A percentile compares a stretch with the other conserved stretches of the same genome.
Conservation (phyloP, 2,329 filamentous ascomycete genomes). For the Fusarium setosum region DNA sequence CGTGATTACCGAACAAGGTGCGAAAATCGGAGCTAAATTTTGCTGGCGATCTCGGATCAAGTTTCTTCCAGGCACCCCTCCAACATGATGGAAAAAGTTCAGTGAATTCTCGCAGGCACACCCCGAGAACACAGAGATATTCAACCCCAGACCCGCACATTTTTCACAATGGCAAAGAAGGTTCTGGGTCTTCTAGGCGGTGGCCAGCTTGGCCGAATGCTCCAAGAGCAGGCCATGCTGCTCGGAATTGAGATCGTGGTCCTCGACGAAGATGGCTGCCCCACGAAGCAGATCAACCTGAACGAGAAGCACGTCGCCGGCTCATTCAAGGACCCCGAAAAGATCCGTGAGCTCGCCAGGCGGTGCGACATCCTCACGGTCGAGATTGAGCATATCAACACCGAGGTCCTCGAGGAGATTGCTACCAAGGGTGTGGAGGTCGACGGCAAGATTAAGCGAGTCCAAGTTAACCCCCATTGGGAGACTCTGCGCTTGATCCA, state of each 20-base stretch:
- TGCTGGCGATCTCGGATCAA: background rate
- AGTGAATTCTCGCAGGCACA: background rate
- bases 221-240: slow-evolving; percentile 82
- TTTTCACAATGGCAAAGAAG: background rate
- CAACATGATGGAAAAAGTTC: background rate
- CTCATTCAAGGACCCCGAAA: slow-evolving; percentile 85
- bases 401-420: slow-evolving; percentile 88
- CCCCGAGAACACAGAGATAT: background rate
- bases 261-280: slow-evolving; percentile 80
- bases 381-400: slow-evolving; percentile 96
- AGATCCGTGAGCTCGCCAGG: slow-evolving; percentile 82
- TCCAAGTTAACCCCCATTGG: slow-evolving; percentile 84
- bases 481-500: slow-evolving; percentile 89
- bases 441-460: slow-evolving; percentile 55
- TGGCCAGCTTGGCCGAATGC: slow-evolving; percentile 91
- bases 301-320: slow-evolving; percentile 81
- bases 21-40: no score
- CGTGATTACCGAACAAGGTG: no score
- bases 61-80: background rate
- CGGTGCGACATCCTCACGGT: slow-evolving; percentile 86
- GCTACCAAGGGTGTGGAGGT: slow-evolving; percentile 67
- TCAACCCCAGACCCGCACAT: background rate
- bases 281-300: slow-evolving; percentile 87
- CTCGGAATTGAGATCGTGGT: slow-evolving; percentile 84
- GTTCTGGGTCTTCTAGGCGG: slow-evolving; percentile 64